phyloP scores from a whole-genome alignment of 257 asterid genomes.

The Scutellaria galericulata region DNA sequence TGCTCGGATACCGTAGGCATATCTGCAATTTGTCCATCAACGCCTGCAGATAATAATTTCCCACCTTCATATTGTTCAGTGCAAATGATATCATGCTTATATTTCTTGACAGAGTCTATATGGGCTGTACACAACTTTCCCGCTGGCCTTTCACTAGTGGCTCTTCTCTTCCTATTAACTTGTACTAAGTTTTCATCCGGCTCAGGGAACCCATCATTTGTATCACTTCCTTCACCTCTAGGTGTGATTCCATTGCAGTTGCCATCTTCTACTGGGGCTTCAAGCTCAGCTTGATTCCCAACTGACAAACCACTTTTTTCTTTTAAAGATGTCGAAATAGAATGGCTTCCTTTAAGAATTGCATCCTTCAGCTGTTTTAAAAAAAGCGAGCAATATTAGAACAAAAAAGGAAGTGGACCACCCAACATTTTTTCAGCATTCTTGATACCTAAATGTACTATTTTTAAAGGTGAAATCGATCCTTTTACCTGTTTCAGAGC shows the following conservation, averaged over 20 bases:
- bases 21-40: not conserved
- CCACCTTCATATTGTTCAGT: conserved; percentile 24
- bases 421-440: conserved; percentile 2
- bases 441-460: not conserved
- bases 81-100: conserved; percentile 20
- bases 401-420: conserved; percentile 16
- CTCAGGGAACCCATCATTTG: conserved; percentile 29
- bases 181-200: conserved; percentile 33
- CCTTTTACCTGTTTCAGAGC: conserved; percentile 47
- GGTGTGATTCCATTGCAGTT: conserved; percentile 30
- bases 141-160: conserved; percentile 35
- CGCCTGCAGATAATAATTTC: conserved; percentile 14
- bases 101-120: conserved; percentile 30
- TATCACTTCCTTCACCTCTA: conserved; percentile 27
- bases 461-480: not conserved
- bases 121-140: conserved; percentile 34
- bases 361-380: conserved; percentile 60
- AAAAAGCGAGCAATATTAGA: conserved; percentile 27
- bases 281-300: conserved; percentile 39
- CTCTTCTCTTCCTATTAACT: conserved; percentile 41
- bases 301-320: conserved; percentile 56
- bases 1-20: conserved; percentile 14
- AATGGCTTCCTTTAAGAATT: conserved; percentile 47
- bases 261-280: conserved; percentile 27
- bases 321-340: conserved; percentile 54